phyloP scores from a whole-genome alignment of 768 basidiomycete species.

The Amanita rubescens region DNA sequence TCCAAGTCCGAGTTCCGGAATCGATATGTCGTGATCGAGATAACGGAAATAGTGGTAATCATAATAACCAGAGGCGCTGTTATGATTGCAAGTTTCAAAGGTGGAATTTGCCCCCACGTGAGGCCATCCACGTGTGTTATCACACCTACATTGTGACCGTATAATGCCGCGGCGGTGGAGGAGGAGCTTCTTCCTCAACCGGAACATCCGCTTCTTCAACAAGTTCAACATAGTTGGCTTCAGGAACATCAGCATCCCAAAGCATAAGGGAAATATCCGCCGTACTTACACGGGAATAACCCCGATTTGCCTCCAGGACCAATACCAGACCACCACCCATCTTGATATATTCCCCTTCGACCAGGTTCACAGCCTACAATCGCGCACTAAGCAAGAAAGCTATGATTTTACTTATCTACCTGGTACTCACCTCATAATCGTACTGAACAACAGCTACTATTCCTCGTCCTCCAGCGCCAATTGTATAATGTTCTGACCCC shows the following conservation, averaged over 20 bases:
- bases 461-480: conserved; percentile 29
- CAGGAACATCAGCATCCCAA: background rate
- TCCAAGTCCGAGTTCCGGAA: too few relatives aligned
- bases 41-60: too few relatives aligned
- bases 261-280: background rate
- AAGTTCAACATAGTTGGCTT: conserved; percentile 85
- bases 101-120: too few relatives aligned
- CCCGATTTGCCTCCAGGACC: conserved; percentile 67
- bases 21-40: too few relatives aligned
- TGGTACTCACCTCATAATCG: conserved; percentile 60
- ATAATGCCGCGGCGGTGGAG: conserved; percentile 42
- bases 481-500: conserved; percentile 28
- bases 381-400: background rate
- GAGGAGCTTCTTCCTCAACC: conserved; percentile 32
- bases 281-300: conserved; percentile 72
- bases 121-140: too few relatives aligned
- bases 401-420: too few relatives aligned
- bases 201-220: conserved; percentile 40
- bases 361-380: conserved; percentile 55
- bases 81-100: too few relatives aligned
- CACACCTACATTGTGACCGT: too few relatives aligned
- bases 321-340: conserved; percentile 89
- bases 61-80: too few relatives aligned
- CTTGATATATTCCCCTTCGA: conserved; percentile 80
- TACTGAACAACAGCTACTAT: conserved; percentile 71